Evolutionary conservation across 2,329 filamentous ascomycete genomes (phyloP), one percentile per base, ranked within the genome.

Genomic region (Biscogniauxia marginata): DNA sequence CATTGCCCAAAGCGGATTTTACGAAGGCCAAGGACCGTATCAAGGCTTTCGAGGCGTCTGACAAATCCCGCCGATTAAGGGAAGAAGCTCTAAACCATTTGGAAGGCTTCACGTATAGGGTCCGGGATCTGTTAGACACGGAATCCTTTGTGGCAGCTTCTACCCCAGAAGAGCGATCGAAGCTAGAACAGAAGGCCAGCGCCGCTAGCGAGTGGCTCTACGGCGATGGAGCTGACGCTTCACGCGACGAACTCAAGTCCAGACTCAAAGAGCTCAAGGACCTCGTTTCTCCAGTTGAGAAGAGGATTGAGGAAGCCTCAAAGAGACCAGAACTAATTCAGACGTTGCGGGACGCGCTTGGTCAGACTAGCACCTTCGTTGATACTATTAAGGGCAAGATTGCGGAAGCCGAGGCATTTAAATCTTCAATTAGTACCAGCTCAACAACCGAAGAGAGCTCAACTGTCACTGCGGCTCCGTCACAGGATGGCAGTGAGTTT

Each of bases 51-150:
- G 91, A 96, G 63, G 80, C 84, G 22, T 96, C 93, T 2, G 95
- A 99, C 74, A 84, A 83, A 63, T 85, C 88, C 23, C 89, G 93
- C 50, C 76, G 86, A 34, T 79, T 86, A 56, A 86, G 93, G 25
- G 93, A 97, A 71, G 93, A 97, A 71, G 85, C 90, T 1, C 79
- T 97, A 55, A 99, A 98, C 75, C 88, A 90, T 62, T 84, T 99
- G n/a, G 95, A 99, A 74, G 88, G 84, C 11, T 98, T 89, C 73
- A 96, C 93, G 13, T 99, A 99, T 79, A 88, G 86, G 67, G 84
- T 90, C 23, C 87, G 92, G 22, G 92, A 97, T 71, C 81, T 96
- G 46, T 79, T 97, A 1, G 88, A 91, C 45, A 87, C 88, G 58
- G 86, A 90, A 49, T 79, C 81, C 1, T 98, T 97, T 70, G 78